phyloP scores from a whole-genome alignment of 768 basidiomycete genomes.

The Amanita rimosa region DNA sequence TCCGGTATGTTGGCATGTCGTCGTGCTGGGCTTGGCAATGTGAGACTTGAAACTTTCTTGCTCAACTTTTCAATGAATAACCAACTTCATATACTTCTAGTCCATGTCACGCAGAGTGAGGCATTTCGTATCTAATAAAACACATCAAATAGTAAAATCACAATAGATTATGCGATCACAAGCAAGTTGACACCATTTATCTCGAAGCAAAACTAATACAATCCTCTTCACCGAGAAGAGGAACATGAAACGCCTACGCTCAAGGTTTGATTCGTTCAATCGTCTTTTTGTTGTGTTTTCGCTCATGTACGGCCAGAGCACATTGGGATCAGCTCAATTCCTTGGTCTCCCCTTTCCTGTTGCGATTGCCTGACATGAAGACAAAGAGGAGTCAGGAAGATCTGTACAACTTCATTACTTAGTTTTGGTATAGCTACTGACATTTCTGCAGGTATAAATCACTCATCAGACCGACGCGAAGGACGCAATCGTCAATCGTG shows the following conservation, averaged over 20 bases:
- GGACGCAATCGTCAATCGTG: slow-evolving; percentile 17
- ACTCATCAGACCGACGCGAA: background rate
- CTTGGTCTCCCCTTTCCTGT: slow-evolving; percentile 47
- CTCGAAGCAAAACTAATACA: slow-evolving; percentile 30
- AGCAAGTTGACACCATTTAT: slow-evolving; percentile 38
- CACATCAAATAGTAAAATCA: background rate
- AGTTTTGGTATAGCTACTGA: no score
- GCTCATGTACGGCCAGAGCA: slow-evolving; percentile 16
- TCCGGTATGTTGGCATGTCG: slow-evolving; percentile 29
- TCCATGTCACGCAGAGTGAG: slow-evolving; percentile 4
- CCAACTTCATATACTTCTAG: slow-evolving; percentile 2
- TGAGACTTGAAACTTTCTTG: no score
- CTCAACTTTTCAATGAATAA: no score
- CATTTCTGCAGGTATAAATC: no score
- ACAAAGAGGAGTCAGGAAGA: background rate
- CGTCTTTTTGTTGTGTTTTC: no score
- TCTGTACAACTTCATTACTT: no score
- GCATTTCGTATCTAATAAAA: background rate
- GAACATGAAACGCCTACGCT: slow-evolving; percentile 6
- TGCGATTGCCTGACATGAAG: slow-evolving; percentile 38
- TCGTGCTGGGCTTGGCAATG: slow-evolving; percentile 13
- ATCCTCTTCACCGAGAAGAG: slow-evolving; percentile 49
- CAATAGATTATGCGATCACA: slow-evolving; percentile 45
- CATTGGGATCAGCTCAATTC: slow-evolving; percentile 43
- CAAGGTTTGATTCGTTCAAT: no score